Evolutionary conservation across 345 rosid genomes (phyloP), one percentile per base, ranked within the genome.

Genomic region (Turnera subulata): DNA sequence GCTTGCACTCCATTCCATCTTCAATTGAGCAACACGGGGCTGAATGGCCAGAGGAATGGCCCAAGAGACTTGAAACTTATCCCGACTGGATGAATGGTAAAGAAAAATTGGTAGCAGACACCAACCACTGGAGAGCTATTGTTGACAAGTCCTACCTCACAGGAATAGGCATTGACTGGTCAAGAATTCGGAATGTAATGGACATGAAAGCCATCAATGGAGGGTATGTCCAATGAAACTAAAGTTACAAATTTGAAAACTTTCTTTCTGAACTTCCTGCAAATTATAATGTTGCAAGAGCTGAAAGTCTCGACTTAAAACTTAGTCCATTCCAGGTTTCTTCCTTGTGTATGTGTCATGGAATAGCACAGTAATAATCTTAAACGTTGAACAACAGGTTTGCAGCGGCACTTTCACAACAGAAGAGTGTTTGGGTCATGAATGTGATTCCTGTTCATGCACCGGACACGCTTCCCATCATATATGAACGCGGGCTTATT

Each of bases 11-110:
- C 17, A 75, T 92, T 72, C 96, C 98, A 20, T 74, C 91, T 20
- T 74, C 93, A 57, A 84, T 89, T 54, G 96, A 92, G 65, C 91
- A 89, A 53, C 95, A 76, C 21, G 98, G 98, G 50, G 74, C 95
- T 19, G 98, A 89, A 40, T 92, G 98, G 96, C 98, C 96, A n/a
- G 93, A 84, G 66, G 96, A 86, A 72, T 92, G 98, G 95, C 98
- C 95, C 29, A 79, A 80, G 78, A 80, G 98, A 77, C 93, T 86
- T 25, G 95, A 86, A 74, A 82, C 88, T n/a, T 86, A 83, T 58
- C 98, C 98, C 4, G 96, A 89, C 48, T 92, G 98, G 98, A 71
- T 83, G 64, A 74, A 74, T 37, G 69, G 76, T 71, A 84, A 86
- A 73, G 89, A 83, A 59, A 89, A 76, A 62, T 46, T 80, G 44